Base-by-base conservation (phyloP, 345 rosid genomes). In the Carallia brachiata region DNA sequence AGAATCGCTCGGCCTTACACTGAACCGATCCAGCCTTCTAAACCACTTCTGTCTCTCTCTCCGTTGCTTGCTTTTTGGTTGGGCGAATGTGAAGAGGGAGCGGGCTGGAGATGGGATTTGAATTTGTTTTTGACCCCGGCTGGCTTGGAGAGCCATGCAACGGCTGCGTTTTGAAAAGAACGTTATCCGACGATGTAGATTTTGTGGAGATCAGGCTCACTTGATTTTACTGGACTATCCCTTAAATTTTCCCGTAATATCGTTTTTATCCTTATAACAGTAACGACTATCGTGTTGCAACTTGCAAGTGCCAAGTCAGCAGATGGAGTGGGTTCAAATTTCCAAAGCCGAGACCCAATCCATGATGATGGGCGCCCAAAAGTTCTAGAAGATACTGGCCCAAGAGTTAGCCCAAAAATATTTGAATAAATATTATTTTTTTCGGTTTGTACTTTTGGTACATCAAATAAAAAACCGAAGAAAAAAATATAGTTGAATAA, bases 71-170 rank as follows among this genome's bases (percentile, higher is more conserved):
- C 61, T 34, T 63, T 50, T 70, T 54, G 60, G 37, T 54, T 36
- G 52, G 6, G 19, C 70, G 83, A 70, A 73, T 70, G 78, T 73
- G 75, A 67, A 73, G 78, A 27, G 81, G 72, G 96, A 75, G 90
- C 85, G 90, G 88, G 87, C 54, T 70, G 61, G 60, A 74, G 39
- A 62, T 71, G 81, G 61, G 77, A 87, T 87, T 89, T 87, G 86
- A 87, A 85, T 71, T 83, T 82, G 80, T 82, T 78, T 57, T 67
- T 72, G 75, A 65, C 75, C 76, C 70, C 58, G 86, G 87, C 93
- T 78, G 85, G 75, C 69, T 9, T 32, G 39, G 53, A 59, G 57
- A 17, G 52, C 31, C 19, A 79, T 78, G 76, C 9, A 56, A 73
- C 74, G 77, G 76, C 79, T 32, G 23, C 16, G 31, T 57, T 69